Evolutionary conservation across 495 filamentous ascomycete species (phyloP), one percentile per base, ranked within the genome.

Genomic region (Sphaerosporella brunnea): DNA sequence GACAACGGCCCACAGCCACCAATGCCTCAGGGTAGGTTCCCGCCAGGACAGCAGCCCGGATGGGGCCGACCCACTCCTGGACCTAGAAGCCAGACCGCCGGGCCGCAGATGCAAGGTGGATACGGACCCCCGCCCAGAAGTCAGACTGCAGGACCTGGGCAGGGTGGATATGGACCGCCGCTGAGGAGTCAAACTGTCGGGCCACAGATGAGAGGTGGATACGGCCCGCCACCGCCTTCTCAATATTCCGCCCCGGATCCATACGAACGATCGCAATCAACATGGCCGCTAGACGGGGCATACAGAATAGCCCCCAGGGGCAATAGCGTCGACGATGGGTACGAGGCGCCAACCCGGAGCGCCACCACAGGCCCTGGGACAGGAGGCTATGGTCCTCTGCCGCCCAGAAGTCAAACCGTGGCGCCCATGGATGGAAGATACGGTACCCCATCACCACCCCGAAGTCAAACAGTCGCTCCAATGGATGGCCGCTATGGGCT

Each of bases 1-100:
- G 8, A 15, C n/a, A 34, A 45, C n/a, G 3, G 23, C 3, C 13
- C 8, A 18, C 35, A 37, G 15, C 35, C 35, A 13, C 15, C 37
- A n/a, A n/a, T n/a, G n/a, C n/a, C n/a, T n/a, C n/a, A n/a, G n/a
- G n/a, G n/a, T n/a, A n/a, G 37, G 3, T 25, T 23, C 20, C 2
- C 10, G 41, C n/a, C 37, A 2, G 24, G 11, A 1, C 21, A 24
- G 18, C 35, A 18, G 8, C 35, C 23, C 11, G 40, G 40, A 1
- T 24, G 40, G 40, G 43, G 25, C 24, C 26, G 26, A 44, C 41
- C 41, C 2, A n/a, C 37, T 2, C 2, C 20, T n/a, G 43, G 43
- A 46, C 43, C 26, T 19, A 3, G 43, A 2, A 46, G 43, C 13
- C 23, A 46, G 23, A 46, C 43, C 16, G 28, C 43, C 7, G 43